phyloP scores from a whole-genome alignment of 2,329 filamentous ascomycete genomes.

The Orbilia quercus region DNA sequence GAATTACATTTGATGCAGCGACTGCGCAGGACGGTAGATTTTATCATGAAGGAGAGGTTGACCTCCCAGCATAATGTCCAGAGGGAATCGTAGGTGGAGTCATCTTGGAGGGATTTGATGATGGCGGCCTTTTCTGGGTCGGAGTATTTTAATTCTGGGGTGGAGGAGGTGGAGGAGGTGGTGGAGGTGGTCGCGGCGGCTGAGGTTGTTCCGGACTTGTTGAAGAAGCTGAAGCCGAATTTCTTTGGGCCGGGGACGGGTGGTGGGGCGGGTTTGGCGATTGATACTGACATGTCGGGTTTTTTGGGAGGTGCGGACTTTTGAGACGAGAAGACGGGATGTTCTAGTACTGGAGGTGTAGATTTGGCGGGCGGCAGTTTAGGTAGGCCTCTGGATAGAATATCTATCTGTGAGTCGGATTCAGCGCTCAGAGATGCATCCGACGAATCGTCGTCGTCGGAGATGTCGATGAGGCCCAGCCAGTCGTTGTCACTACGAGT shows the following conservation, averaged over 20 bases:
- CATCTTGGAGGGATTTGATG: constrained; percentile 42
- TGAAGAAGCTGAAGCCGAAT: constrained; percentile 28
- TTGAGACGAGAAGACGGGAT: constrained; percentile 21
- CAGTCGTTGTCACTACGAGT: too few relatives aligned
- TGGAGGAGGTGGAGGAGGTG: not conserved
- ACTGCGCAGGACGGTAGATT: constrained; percentile 21
- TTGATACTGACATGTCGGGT: too few relatives aligned
- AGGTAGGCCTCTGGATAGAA: too few relatives aligned
- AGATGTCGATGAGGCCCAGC: constrained; percentile 6
- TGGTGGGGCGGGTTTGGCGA: not conserved
- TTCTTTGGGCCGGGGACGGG: constrained; percentile 16
- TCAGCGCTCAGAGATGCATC: too few relatives aligned
- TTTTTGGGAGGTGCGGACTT: too few relatives aligned
- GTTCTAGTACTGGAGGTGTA: constrained; percentile 8
- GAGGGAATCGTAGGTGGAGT: constrained; percentile 34
- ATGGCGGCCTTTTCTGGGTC: constrained; percentile 48
- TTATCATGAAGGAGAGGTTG: constrained; percentile 51
- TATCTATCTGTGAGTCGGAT: too few relatives aligned
- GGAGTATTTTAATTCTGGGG: constrained; percentile 31
- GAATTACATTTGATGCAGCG: constrained; percentile 47
- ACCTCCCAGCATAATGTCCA: constrained; percentile 49
- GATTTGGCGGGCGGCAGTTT: not conserved
- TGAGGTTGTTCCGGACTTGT: not conserved
- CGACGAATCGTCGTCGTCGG: constrained; percentile 48
- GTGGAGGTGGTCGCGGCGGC: not conserved